Base-by-base conservation (phyloP, 208 protist species). In the Trypanosoma scelopori region DNA sequence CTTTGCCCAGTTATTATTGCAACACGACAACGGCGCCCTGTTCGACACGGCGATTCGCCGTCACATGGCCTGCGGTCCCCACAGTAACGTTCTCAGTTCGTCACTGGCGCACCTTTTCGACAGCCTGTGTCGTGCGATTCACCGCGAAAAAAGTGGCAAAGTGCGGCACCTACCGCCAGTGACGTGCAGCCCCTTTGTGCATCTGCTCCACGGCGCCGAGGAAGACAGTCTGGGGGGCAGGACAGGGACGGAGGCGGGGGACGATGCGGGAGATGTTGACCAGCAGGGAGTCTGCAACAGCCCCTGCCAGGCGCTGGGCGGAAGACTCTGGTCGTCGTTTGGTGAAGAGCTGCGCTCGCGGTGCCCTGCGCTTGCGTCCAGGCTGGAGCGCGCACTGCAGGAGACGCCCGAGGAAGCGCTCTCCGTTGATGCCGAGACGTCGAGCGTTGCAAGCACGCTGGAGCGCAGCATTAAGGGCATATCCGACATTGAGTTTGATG, bases 321-420 rank as follows among this genome's bases (percentile, higher is more conserved):
- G 43, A 6, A 41, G 28, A 0, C 15, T 93, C 6, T 67, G 80
- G 69, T 35, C 57, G 46, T 27, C 42, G 52, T 69, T 81, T 49
- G 81, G 69, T 6, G 64, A 70, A 23, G 55, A 18, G 18, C 69
- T 93, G 43, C 56, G 50, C 3, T 30, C 12, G 25, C 47, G 30
- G 16, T 59, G 50, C 25, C 83, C 84, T 11, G 39, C 74, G 11
- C 66, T 93, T 46, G 56, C 68, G 23, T 56, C 60, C 0, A 67
- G 63, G 13, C 66, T 93, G 37, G 65, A 72, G 45, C 53, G 32
- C 43, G 71, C 65, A 53, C 71, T 91, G 41, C 53, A 62, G 50
- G 79, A 90, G 56, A 89, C 87, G 7, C 79, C 84, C 5, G 78
- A 87, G 68, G 77, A 94, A 75, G 87, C 87, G 16, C 69, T 75